Percentiles rank a stretch among this genome's conserved stretches.
phyloP scores from a whole-genome alignment of 2,329 filamentous ascomycete species.

The Ophiostoma quercus region DNA sequence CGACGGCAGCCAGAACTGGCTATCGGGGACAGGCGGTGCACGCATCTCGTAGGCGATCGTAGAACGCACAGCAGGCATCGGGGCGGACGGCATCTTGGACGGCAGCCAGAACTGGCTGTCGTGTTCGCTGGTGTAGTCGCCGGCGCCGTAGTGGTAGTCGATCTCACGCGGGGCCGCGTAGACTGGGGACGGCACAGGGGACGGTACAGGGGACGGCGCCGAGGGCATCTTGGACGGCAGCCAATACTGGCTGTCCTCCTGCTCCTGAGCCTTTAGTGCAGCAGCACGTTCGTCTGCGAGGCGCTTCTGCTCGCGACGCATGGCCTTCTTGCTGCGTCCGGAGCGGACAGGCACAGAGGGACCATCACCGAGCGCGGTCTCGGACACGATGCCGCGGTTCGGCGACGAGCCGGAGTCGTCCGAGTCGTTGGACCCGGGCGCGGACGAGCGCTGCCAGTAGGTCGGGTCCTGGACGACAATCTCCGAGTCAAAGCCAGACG shows the following conservation, averaged over 20 bases:
- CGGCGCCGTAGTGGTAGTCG: neutral
- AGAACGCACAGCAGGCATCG: neutral
- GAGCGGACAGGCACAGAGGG: slow-evolving; percentile 14
- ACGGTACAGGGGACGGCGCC: neutral
- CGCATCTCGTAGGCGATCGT: neutral
- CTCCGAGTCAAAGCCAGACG: slow-evolving; percentile 65
- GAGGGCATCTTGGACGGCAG: slow-evolving; percentile 6
- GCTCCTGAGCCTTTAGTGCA: neutral
- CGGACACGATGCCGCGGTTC: slow-evolving; percentile 23
- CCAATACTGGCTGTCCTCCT: slow-evolving; percentile 8
- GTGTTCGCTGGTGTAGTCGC: neutral
- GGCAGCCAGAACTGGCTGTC: slow-evolving; percentile 8
- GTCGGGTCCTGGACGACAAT: slow-evolving; percentile 62
- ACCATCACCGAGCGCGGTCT: slow-evolving; percentile 27
- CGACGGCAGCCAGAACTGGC: slow-evolving; percentile 7
- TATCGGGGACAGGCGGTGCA: neutral
- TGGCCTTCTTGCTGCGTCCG: slow-evolving; percentile 23
- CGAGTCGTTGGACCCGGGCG: slow-evolving; percentile 54
- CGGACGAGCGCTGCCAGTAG: slow-evolving; percentile 59
- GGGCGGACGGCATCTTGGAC: slow-evolving; percentile 1
- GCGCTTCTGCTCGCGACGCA: slow-evolving; percentile 17
- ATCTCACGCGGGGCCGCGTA: neutral
- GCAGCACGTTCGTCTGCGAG: slow-evolving; percentile 32
- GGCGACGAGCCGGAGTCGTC: slow-evolving; percentile 19
- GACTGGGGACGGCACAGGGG: too few species aligned